These are phyloP conservation scores for Xylaria sp. DNA, from an alignment of 495 filamentous ascomycete genomes.

Conservation along the genomic window DNA sequence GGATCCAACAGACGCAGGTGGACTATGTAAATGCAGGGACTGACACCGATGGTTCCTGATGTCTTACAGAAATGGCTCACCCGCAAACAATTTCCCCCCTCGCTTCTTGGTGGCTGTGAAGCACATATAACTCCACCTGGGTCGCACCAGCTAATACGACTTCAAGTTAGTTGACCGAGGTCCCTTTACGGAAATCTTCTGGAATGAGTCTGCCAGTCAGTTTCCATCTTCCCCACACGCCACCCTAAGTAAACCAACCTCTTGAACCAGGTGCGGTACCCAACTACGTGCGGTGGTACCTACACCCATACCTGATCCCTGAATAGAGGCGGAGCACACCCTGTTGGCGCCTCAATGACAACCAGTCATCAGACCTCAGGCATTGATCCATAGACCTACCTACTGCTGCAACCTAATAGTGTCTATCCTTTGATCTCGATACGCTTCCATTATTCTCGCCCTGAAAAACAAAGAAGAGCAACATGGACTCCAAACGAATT, in stretches of 20 bases:
- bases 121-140: not conserved
- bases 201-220: constrained; percentile 9
- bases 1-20: not conserved
- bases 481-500: constrained; percentile 33
- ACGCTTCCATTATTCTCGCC: not conserved
- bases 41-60: not conserved
- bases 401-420: not conserved
- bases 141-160: not conserved
- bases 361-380: constrained; percentile 1
- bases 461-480: not conserved
- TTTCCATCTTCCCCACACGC: constrained; percentile 12
- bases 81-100: not conserved
- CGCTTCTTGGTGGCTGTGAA: constrained; percentile 18
- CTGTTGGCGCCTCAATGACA: not conserved
- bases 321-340: constrained; percentile 8
- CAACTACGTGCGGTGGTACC: not conserved
- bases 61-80: constrained; percentile 3
- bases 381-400: not conserved
- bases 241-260: constrained; percentile 2
- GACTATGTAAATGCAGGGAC: constrained; percentile 4
- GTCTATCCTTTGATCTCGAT: not conserved
- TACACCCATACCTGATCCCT: constrained; percentile 1
- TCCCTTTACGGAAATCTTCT: constrained; percentile 6
- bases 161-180: not conserved
- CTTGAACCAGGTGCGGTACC: not conserved